Percentiles rank a stretch among this genome's conserved stretches.
Conservation (phyloP, 371 early-diverging fungal species). For the Mucor sp. region DNA sequence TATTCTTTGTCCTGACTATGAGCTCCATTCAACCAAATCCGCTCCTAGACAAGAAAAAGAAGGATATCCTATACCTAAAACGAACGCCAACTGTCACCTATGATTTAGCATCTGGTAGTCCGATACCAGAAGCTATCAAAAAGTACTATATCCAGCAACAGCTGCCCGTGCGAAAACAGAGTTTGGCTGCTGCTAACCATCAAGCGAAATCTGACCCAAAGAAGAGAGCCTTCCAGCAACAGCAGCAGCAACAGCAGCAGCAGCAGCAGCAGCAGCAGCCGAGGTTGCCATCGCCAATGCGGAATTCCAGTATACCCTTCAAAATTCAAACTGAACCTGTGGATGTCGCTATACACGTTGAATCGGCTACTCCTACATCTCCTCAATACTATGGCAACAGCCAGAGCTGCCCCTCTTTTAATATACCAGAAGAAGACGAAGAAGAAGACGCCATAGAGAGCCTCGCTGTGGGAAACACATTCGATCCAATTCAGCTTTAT, state of each 20-base stretch:
- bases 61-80: conserved; percentile 13
- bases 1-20: background rate
- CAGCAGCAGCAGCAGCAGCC: background rate
- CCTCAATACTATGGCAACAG: background rate
- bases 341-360: background rate
- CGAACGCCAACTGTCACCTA: conserved; percentile 22
- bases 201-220: background rate
- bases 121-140: conserved; percentile 38
- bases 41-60: background rate
- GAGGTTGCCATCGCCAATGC: background rate
- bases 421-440: background rate
- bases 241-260: too few species aligned
- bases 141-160: conserved; percentile 47
- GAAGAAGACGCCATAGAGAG: conserved; percentile 9
- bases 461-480: background rate
- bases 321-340: background rate
- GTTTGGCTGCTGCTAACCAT: conserved; percentile 33
- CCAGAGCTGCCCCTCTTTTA: background rate
- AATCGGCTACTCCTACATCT: background rate
- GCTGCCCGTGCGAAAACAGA: conserved; percentile 48
- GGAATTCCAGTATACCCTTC: conserved; percentile 10
- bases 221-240: background rate
- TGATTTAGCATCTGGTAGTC: conserved; percentile 14
- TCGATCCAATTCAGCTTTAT: background rate
- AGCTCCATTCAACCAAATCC: background rate